A percentile compares a stretch with the other conserved stretches of the same genome.
Conservation (phyloP, 805 yeast genomes). For the Metschnikowia chrysomelidarum region DNA sequence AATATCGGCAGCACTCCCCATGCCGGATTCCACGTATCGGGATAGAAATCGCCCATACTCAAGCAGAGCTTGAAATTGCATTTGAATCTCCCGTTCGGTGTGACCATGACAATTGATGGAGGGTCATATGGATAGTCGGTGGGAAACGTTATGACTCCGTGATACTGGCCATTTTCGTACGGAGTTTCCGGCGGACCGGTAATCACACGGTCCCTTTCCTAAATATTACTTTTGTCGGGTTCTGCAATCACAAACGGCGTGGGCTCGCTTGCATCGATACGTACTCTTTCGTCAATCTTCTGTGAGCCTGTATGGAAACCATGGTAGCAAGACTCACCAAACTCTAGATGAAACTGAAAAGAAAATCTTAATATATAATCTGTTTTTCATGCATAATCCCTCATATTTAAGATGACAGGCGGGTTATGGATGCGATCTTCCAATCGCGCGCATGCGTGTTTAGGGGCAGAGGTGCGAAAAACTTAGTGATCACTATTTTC, state of each 20-base stretch:
- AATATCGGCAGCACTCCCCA: conserved; percentile 91
- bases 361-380: no score
- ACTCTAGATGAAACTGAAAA: no score
- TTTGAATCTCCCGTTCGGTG: conserved; percentile 87
- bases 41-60: conserved; percentile 93
- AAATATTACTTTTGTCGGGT: conserved; percentile 82
- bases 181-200: conserved; percentile 93
- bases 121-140: conserved; percentile 88
- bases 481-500: no score
- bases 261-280: conserved; percentile 71
- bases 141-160: conserved; percentile 83
- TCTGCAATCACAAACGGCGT: conserved; percentile 83
- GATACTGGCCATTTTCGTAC: conserved; percentile 82
- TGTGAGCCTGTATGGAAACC: conserved; percentile 43
- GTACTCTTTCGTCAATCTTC: conserved; percentile 73
- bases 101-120: conserved; percentile 82
- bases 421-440: no score
- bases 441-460: no score
- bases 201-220: conserved; percentile 92
- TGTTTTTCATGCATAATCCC: no score
- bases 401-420: no score
- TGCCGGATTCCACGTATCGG: conserved; percentile 94
- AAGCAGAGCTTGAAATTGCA: conserved; percentile 80
- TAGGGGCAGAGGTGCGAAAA: no score
- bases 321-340: no score